Evolutionary conservation across 192 early-diverging fungal genomes (phyloP), one percentile per base, ranked within the genome.

Genomic region (Obelidium mucronatum): DNA sequence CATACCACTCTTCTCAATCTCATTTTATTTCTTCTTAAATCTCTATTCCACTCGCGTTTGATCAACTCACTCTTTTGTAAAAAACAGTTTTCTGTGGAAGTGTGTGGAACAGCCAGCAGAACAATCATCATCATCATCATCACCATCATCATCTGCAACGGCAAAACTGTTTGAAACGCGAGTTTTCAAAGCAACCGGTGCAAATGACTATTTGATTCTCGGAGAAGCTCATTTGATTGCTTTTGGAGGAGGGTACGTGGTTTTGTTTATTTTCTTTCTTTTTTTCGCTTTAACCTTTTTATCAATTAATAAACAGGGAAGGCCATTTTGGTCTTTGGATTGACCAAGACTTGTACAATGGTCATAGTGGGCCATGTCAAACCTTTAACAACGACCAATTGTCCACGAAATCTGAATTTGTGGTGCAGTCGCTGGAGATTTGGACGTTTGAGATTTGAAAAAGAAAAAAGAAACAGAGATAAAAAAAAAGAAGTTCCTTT

Each of bases 291-390:
- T 66, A 13, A 66, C 22, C 28, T 39, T 30, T 2, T 66, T 35
- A 17, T 24, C 36, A 36, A 1, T 8, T 56, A 17, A n/a, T n/a
- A n/a, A n/a, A n/a, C 54, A 84, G 82, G 6, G 74, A 84, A 52
- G 87, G 84, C n/a, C 73, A 74, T 33, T 86, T 86, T 82, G 87
- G 87, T 1, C 77, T 88, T 5, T 88, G 84, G 84, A 69, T 88
- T 2, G 81, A 82, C 65, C 79, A 81, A 40, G 73, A 86, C 55
- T 77, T 88, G 19, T 78, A 81, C 62, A 79, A 86, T 59, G 87
- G 87, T 0, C 83, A 88, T 72, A 76, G 71, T 39, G 84, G 83
- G 40, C 79, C 63, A 19, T 88, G 84, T 52, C 68, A 77, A 33
- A 86, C 87, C 26, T 88, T 88, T 70, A 67, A 71, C 1, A 88